phyloP scores from a whole-genome alignment of 1,284 basidiomycete genomes.

The Trichosporon sp. region DNA sequence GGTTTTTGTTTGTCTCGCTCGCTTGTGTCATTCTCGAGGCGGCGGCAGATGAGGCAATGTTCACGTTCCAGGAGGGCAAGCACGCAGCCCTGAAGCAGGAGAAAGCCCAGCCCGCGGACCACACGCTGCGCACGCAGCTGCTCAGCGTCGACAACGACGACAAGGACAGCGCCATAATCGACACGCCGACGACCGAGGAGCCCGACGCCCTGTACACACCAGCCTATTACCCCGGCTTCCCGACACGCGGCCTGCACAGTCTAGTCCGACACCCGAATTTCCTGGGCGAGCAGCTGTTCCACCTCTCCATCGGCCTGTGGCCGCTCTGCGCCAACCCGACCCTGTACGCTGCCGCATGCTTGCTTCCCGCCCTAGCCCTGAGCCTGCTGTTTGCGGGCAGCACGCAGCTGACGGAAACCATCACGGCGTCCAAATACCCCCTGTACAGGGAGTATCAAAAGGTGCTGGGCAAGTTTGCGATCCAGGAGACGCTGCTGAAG shows the following conservation, averaged over 20 bases:
- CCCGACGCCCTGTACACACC: constrained; percentile 49
- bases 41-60: constrained; percentile 87
- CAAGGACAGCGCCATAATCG: not conserved
- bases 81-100: constrained; percentile 54
- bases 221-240: constrained; percentile 73
- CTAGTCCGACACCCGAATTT: constrained; percentile 91
- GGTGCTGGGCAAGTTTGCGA: constrained; percentile 80
- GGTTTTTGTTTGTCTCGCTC: constrained; percentile 61
- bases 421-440: constrained; percentile 76
- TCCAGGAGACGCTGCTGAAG: constrained; percentile 60
- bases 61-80: constrained; percentile 77
- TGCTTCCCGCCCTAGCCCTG: constrained; percentile 60
- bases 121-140: not conserved
- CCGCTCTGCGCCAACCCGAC: constrained; percentile 4
- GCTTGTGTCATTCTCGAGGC: constrained; percentile 71
- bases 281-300: constrained; percentile 82
- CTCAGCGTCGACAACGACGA: not conserved
- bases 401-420: constrained; percentile 76
- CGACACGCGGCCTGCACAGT: constrained; percentile 80
- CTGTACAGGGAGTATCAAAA: constrained; percentile 72
- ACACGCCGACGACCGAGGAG: constrained; percentile 28
- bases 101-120: not conserved
- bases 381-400: constrained; percentile 70
- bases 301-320: constrained; percentile 63
- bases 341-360: constrained; percentile 27